Evolutionary conservation across 2,329 filamentous ascomycete species (phyloP).

Genomic region (Trichoderma endophyticum): DNA sequence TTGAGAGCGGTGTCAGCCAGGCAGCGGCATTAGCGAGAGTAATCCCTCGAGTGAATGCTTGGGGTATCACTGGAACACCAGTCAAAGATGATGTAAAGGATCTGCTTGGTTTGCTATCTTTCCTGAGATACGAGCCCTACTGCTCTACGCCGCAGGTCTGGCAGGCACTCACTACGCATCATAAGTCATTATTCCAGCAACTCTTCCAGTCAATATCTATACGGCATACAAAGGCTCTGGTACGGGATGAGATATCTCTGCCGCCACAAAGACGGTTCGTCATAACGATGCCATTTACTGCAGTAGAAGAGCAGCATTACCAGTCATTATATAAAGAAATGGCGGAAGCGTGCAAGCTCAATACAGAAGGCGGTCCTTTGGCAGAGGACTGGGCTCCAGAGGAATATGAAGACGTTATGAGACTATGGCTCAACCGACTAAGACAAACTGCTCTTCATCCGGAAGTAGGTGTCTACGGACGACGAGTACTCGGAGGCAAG

Average conservation of each 20-base stretch:
- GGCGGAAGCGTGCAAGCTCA: constrained; percentile 65
- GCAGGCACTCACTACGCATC: constrained; percentile 59
- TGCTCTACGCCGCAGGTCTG: constrained; percentile 63
- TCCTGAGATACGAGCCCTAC: constrained; percentile 76
- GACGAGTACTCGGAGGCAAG: constrained; percentile 60
- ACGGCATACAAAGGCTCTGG: constrained; percentile 78
- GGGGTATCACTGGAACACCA: constrained; percentile 88
- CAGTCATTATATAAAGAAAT: constrained; percentile 71
- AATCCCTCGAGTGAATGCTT: constrained; percentile 81
- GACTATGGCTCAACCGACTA: constrained; percentile 71
- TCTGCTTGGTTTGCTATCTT: constrained; percentile 75
- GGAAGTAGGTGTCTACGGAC: constrained; percentile 68
- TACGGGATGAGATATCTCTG: constrained; percentile 74
- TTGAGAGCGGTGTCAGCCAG: constrained; percentile 82
- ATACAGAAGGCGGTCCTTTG: constrained; percentile 60
- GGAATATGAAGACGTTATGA: constrained; percentile 68
- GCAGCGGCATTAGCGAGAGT: constrained; percentile 76
- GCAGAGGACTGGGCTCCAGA: constrained; percentile 62
- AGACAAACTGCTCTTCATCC: constrained; percentile 84
- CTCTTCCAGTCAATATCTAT: constrained; percentile 72
- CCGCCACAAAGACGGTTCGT: constrained; percentile 83
- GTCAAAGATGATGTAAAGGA: constrained; percentile 76
- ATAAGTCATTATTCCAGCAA: constrained; percentile 62
- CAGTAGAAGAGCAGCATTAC: constrained; percentile 90
- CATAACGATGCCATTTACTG: constrained; percentile 85